phyloP scores from a whole-genome alignment of 192 early-diverging fungal genomes.

The Coemansia aciculifera region DNA sequence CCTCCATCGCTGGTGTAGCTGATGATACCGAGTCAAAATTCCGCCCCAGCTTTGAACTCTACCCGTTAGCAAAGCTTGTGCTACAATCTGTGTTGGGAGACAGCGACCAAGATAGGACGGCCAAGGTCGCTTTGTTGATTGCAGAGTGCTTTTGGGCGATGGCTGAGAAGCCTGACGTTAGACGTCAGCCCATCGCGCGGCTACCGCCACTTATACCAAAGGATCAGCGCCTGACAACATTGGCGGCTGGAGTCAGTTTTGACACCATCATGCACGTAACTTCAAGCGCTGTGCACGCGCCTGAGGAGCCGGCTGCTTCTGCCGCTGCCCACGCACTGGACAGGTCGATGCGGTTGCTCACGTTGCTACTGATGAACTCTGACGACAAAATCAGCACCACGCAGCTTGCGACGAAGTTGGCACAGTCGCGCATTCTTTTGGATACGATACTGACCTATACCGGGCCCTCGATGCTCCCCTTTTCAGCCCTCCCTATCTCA shows the following conservation, averaged over 20 bases:
- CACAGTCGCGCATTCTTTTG: constrained; percentile 30
- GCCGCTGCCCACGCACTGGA: constrained; percentile 42
- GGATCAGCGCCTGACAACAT: constrained; percentile 33
- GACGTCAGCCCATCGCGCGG: constrained; percentile 39
- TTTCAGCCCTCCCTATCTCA: constrained; percentile 23
- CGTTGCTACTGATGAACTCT: constrained; percentile 10
- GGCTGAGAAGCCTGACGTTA: constrained; percentile 44
- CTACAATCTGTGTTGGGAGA: constrained; percentile 16
- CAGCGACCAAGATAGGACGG: neutral
- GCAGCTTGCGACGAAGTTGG: constrained; percentile 16
- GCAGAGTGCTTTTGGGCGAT: constrained; percentile 31
- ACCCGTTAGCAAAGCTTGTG: constrained; percentile 26
- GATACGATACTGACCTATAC: constrained; percentile 33
- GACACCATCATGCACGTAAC: constrained; percentile 31
- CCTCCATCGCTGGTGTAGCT: constrained; percentile 8
- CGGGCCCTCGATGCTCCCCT: constrained; percentile 47
- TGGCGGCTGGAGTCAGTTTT: constrained; percentile 7
- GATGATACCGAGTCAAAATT: constrained; percentile 21
- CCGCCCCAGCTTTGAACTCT: constrained; percentile 38
- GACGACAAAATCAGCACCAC: neutral
- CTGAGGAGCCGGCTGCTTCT: constrained; percentile 26
- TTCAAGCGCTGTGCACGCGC: constrained; percentile 32
- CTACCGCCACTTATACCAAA: constrained; percentile 47
- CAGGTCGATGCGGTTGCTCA: constrained; percentile 29
- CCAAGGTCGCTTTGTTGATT: constrained; percentile 8